Conservation (phyloP, 331 rosid species). For the Saraca asoca region DNA sequence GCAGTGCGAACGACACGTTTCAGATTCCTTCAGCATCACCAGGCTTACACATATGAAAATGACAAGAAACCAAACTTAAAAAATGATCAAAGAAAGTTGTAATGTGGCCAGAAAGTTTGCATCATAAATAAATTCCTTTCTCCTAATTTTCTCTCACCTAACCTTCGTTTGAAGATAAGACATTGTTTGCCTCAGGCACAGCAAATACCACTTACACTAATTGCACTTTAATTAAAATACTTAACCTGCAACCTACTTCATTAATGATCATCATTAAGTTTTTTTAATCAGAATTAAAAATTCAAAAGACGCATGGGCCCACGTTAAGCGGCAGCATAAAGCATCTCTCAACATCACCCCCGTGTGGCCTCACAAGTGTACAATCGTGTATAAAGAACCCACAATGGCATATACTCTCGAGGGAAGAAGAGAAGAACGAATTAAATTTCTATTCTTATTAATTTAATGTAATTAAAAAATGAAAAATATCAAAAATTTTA, state of each 20-base stretch:
- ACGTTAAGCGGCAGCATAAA: slow-evolving; percentile 6
- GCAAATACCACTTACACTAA: not conserved
- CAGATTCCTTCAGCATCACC: too few relatives aligned
- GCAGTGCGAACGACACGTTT: too few relatives aligned
- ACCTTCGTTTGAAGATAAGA: not conserved
- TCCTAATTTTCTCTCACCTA: too few relatives aligned
- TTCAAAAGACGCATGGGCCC: slow-evolving; percentile 21
- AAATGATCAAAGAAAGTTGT: too few relatives aligned
- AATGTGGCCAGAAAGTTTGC: too few relatives aligned
- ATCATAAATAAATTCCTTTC: too few relatives aligned
- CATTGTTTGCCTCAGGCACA: not conserved
- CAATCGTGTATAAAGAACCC: slow-evolving; percentile 18
- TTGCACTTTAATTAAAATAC: not conserved
- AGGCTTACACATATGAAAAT: too few relatives aligned
- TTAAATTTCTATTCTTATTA: too few relatives aligned
- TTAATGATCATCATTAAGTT: not conserved
- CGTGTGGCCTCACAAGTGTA: not conserved
- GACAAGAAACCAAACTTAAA: too few relatives aligned
- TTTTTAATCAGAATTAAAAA: too few relatives aligned
- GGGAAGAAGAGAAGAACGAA: slow-evolving; percentile 26
- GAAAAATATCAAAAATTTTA: too few relatives aligned
- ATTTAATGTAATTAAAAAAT: too few relatives aligned
- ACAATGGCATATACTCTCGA: slow-evolving; percentile 4
- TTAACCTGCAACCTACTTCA: not conserved
- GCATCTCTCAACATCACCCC: not conserved